These are phyloP conservation scores for Barnettozyma sp. DNA, from an alignment of 805 yeast species.

Conservation along the genomic window DNA sequence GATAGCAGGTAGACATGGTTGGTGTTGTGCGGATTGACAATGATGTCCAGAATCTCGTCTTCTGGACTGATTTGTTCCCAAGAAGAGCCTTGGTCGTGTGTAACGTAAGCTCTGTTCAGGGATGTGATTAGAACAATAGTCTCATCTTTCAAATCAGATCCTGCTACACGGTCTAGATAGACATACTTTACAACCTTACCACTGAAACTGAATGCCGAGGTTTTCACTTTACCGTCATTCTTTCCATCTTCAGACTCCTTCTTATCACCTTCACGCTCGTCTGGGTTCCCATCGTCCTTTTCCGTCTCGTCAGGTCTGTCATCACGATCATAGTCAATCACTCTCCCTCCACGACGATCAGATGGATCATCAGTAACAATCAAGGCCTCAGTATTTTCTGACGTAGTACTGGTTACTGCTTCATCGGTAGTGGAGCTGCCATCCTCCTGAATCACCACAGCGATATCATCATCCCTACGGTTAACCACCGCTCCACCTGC, in stretches of 20 bases:
- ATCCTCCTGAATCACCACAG: neutral
- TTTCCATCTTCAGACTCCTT: conserved; percentile 29
- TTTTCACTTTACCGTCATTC: conserved; percentile 29
- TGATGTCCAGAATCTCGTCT: conserved; percentile 45
- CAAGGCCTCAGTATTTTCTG: conserved; percentile 1
- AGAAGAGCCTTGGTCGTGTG: conserved; percentile 45
- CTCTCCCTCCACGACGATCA: conserved; percentile 9
- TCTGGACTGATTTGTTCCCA: conserved; percentile 26
- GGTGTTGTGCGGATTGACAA: conserved; percentile 52
- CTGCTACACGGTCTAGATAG: conserved; percentile 43
- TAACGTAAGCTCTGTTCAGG: conserved; percentile 47
- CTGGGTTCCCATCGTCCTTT: conserved; percentile 22
- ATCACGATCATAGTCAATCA: conserved; percentile 22
- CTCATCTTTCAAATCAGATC: conserved; percentile 45
- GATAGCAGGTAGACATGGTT: conserved; percentile 35
- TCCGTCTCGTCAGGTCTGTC: conserved; percentile 27
- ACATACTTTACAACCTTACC: conserved; percentile 49
- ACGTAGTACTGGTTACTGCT: neutral
- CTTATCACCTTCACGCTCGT: conserved; percentile 30
- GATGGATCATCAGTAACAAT: conserved; percentile 3
- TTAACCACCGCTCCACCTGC: conserved; percentile 1
- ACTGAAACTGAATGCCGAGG: conserved; percentile 38
- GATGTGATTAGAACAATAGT: conserved; percentile 56
- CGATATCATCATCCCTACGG: neutral
- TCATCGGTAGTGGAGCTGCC: neutral